phyloP scores from a whole-genome alignment of 176 grass and related monocot genomes.

The Carex pumila region DNA sequence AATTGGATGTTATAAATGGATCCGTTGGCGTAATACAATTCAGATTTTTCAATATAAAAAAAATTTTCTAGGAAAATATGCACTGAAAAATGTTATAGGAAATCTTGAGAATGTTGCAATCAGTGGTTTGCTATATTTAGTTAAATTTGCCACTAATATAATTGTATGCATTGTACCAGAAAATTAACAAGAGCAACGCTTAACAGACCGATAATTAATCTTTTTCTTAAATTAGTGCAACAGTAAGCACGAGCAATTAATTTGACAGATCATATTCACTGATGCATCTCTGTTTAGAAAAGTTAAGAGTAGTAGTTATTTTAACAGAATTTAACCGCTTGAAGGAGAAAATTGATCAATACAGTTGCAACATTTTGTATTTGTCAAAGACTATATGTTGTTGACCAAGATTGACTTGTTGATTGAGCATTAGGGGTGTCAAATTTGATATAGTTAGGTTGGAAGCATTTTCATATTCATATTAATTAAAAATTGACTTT shows the following conservation, averaged over 20 bases:
- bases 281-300: not conserved
- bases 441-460: too few relatives aligned
- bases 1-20: not conserved
- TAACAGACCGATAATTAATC: not conserved
- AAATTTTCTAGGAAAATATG: not conserved
- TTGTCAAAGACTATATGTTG: not conserved
- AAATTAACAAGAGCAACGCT: not conserved
- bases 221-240: not conserved
- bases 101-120: not conserved
- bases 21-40: not conserved
- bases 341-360: not conserved
- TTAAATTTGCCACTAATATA: not conserved
- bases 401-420: not conserved
- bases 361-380: not conserved
- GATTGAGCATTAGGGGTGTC: too few relatives aligned
- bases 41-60: not conserved
- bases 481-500: too few relatives aligned
- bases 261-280: not conserved
- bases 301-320: not conserved
- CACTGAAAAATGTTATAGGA: not conserved
- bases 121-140: slow-evolving; percentile 11
- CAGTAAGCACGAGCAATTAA: not conserved
- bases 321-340: not conserved
- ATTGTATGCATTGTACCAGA: not conserved
- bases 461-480: too few relatives aligned